phyloP scores from a whole-genome alignment of 208 protist genomes.

The Trypanosoma melophagium region DNA sequence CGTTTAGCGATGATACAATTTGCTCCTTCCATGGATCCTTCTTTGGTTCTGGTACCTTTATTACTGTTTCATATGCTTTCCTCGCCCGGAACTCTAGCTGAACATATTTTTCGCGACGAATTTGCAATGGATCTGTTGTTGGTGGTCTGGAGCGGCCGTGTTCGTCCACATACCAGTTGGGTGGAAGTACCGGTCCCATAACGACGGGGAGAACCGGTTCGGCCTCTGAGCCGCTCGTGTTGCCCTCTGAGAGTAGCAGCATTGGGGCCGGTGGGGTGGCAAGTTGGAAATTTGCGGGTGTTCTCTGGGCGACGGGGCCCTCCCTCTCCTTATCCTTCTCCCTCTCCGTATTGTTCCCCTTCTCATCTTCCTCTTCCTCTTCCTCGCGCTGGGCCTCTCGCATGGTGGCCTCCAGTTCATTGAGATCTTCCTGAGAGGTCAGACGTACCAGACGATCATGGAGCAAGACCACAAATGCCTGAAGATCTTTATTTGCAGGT shows the following conservation, averaged over 20 bases:
- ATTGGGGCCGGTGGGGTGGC: constrained; percentile 43
- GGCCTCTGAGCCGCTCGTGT: constrained; percentile 71
- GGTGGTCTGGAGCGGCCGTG: constrained; percentile 57
- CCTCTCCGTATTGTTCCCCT: not conserved
- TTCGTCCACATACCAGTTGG: constrained; percentile 73
- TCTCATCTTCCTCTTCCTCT: constrained; percentile 6
- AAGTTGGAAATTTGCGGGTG: constrained; percentile 31
- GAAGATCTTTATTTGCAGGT: constrained; percentile 38
- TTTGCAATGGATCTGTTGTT: constrained; percentile 28
- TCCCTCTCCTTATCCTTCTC: not conserved
- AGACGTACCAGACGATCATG: constrained; percentile 53
- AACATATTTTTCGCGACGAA: constrained; percentile 44
- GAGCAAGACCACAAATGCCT: constrained; percentile 53
- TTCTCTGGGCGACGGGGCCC: not conserved
- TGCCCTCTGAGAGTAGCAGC: constrained; percentile 48
- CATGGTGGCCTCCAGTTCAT: constrained; percentile 31
- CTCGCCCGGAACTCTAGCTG: constrained; percentile 63
- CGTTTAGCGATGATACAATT: constrained; percentile 34
- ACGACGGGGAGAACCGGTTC: constrained; percentile 24
- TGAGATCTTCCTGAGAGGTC: constrained; percentile 43
- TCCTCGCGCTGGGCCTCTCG: constrained; percentile 35
- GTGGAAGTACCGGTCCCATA: constrained; percentile 57
- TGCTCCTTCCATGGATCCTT: constrained; percentile 26
- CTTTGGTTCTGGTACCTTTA: constrained; percentile 39
- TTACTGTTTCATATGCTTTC: constrained; percentile 70